These are phyloP conservation scores for Trebouxiophyceae sp. DNA, from an alignment of 163 green algal genomes.

Conservation along the genomic window DNA sequence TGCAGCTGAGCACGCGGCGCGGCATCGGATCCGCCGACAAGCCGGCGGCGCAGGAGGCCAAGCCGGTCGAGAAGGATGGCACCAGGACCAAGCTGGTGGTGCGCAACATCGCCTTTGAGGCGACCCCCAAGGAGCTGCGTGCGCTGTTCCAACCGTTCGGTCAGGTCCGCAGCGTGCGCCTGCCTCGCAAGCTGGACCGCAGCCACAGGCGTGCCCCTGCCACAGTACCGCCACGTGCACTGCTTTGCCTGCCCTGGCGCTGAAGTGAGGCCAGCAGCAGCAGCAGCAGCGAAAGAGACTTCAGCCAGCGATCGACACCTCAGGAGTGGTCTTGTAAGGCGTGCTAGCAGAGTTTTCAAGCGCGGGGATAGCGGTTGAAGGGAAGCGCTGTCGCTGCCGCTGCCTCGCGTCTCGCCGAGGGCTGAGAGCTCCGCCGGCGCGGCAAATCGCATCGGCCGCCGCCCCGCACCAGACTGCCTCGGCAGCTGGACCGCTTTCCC, in stretches of 20 bases:
- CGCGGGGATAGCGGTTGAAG: no score
- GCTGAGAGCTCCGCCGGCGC: slow-evolving; percentile 83
- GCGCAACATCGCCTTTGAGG: slow-evolving; percentile 96
- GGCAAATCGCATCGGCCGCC: slow-evolving; percentile 89
- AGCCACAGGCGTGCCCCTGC: slow-evolving; percentile 65
- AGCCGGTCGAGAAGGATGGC: background rate
- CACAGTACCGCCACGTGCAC: no score
- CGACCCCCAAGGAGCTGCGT: slow-evolving; percentile 82
- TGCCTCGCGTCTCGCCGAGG: no score
- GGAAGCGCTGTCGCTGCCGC: no score
- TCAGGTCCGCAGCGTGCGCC: slow-evolving; percentile 81
- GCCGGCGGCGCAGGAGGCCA: background rate
- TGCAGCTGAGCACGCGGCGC: slow-evolving; percentile 58
- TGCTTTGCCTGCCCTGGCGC: no score
- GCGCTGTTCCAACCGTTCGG: slow-evolving; percentile 90
- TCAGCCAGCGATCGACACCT: no score
- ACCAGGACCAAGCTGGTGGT: slow-evolving; percentile 71
- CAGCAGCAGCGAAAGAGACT: no score
- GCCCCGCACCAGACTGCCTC: slow-evolving; percentile 87
- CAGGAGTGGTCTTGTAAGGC: no score
- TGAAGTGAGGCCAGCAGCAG: no score
- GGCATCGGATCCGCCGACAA: slow-evolving; percentile 1
- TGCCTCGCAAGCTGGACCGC: slow-evolving; percentile 97
- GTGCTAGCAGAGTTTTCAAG: no score
- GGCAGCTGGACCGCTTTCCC: slow-evolving; percentile 95